These are phyloP conservation scores for Alternaria arborescens DNA, from an alignment of 2,329 filamentous ascomycete genomes.

Conservation along the genomic window DNA sequence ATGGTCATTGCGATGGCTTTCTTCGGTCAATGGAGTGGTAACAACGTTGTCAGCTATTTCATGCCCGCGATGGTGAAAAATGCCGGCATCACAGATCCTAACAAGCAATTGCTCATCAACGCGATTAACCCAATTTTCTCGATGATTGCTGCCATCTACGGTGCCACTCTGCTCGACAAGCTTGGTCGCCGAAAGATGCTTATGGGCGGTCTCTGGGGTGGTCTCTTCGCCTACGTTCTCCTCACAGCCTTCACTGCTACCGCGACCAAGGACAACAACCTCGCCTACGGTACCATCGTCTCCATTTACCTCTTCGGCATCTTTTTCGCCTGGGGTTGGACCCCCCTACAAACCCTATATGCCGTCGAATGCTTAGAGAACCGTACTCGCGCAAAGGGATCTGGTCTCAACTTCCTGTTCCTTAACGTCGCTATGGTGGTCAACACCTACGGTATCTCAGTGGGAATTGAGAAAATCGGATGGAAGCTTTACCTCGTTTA, in stretches of 20 bases:
- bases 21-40: slow-evolving; percentile 54
- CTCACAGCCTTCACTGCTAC: slow-evolving; percentile 50
- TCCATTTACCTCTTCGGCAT: slow-evolving; percentile 54
- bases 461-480: slow-evolving; percentile 43
- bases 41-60: slow-evolving; percentile 47
- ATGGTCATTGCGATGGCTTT: slow-evolving; percentile 54
- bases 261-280: slow-evolving; percentile 32
- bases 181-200: slow-evolving; percentile 49
- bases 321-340: slow-evolving; percentile 53
- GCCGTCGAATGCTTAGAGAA: slow-evolving; percentile 52
- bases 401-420: slow-evolving; percentile 46
- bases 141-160: slow-evolving; percentile 51
- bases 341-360: slow-evolving; percentile 52
- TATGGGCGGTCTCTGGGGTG: slow-evolving; percentile 48
- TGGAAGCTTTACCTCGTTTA: slow-evolving; percentile 47
- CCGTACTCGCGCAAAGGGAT: slow-evolving; percentile 51
- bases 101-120: slow-evolving; percentile 53
- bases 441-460: slow-evolving; percentile 45
- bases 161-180: slow-evolving; percentile 47
- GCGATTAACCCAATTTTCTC: slow-evolving; percentile 54
- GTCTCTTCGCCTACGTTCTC: slow-evolving; percentile 46
- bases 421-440: slow-evolving; percentile 47
- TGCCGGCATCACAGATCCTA: slow-evolving; percentile 26
- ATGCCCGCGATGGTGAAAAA: slow-evolving; percentile 37
- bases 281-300: slow-evolving; percentile 51